Conservation (phyloP, 2,329 filamentous ascomycete genomes). For the Fusarium penzigii region DNA sequence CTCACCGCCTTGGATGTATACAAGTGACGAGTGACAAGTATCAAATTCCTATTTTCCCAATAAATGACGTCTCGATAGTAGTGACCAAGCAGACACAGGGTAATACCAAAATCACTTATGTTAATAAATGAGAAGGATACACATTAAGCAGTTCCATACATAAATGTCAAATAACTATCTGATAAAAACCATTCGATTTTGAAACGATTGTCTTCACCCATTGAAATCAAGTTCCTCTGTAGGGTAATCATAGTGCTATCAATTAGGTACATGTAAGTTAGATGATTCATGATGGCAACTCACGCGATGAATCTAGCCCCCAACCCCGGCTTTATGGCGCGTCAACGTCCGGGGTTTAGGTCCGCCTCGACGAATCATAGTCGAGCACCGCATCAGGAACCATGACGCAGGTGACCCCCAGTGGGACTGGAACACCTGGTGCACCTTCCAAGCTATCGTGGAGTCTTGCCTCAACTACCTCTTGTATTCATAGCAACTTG, state of each 20-base stretch:
- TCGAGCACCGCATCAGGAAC: neutral
- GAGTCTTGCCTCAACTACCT: neutral
- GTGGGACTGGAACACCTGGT: constrained; percentile 7
- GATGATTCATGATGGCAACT: constrained; percentile 21
- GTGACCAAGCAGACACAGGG: too few species aligned
- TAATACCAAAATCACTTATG: too few species aligned
- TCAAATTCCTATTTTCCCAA: too few species aligned
- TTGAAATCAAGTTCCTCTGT: neutral
- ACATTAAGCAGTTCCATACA: too few species aligned
- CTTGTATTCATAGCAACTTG: neutral
- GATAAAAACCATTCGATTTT: too few species aligned
- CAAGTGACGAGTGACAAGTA: too few species aligned
- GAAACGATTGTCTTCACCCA: too few species aligned
- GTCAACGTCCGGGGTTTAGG: constrained; percentile 8
- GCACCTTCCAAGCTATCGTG: constrained; percentile 7
- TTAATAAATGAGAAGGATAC: too few species aligned
- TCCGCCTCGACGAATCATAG: constrained; percentile 16
- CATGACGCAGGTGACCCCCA: constrained; percentile 31
- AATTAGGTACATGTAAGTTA: constrained; percentile 1
- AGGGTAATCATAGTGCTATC: neutral
- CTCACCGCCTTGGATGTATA: too few species aligned
- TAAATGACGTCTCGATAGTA: too few species aligned
- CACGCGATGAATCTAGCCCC: constrained; percentile 11
- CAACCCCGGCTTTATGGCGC: constrained; percentile 10
- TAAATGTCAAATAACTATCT: too few species aligned